A percentile compares a stretch with the other conserved stretches of the same genome.
Conservation (phyloP, 148 eudicot genomes). For the Rhododendron williamsianum region DNA sequence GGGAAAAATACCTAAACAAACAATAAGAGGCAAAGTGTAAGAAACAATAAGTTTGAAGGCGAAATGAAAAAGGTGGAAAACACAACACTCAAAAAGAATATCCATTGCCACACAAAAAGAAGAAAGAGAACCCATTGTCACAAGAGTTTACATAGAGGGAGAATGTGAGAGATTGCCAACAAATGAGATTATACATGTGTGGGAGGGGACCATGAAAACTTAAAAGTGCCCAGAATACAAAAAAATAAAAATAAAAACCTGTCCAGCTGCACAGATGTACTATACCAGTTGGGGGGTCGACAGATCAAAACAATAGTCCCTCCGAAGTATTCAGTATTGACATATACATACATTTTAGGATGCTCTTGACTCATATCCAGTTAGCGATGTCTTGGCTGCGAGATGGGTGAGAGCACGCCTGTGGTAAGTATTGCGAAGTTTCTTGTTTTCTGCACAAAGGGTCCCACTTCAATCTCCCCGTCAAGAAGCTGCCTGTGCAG, state of each 20-base stretch:
- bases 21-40: no score
- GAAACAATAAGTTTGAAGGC: no score
- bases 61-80: no score
- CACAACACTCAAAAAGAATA: neutral
- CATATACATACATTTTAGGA: neutral
- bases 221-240: neutral
- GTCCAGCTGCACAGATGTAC: neutral
- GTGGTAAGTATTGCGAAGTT: slow-evolving; percentile 56
- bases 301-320: neutral
- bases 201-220: neutral
- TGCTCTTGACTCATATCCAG: slow-evolving; percentile 25
- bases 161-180: neutral
- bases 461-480: slow-evolving; percentile 58
- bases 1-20: no score
- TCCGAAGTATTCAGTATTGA: neutral
- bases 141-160: neutral
- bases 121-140: neutral
- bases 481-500: slow-evolving; percentile 76
- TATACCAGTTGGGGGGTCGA: neutral
- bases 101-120: neutral
- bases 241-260: neutral
- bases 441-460: slow-evolving; percentile 78
- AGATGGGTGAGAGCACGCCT: slow-evolving; percentile 67
- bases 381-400: slow-evolving; percentile 65
- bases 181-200: neutral